phyloP scores from a whole-genome alignment of 2,329 filamentous ascomycete genomes.

The Alternaria triticina region DNA sequence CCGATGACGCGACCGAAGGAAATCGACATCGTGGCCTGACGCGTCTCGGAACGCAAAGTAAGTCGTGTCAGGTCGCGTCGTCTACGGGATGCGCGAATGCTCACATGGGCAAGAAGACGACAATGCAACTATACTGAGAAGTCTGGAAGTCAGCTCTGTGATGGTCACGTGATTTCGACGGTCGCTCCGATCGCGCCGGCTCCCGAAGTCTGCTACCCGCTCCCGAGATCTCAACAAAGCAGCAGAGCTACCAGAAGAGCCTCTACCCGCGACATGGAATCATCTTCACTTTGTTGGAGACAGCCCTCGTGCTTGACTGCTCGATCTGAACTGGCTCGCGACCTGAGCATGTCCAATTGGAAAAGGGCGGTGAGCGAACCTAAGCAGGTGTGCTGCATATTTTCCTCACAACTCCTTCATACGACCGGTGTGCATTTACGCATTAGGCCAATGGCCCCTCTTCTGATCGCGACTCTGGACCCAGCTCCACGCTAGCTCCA shows the following conservation, averaged over 20 bases:
- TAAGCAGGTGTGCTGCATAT: slow-evolving; percentile 4
- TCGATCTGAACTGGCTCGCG: background rate
- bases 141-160: background rate
- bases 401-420: slow-evolving; percentile 10
- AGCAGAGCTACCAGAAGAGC: background rate
- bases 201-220: background rate
- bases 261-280: background rate
- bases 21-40: background rate
- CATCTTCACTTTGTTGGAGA: background rate
- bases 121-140: no score
- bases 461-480: background rate
- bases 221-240: background rate
- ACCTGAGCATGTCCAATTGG: slow-evolving; percentile 7
- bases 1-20: background rate
- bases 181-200: background rate
- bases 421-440: background rate
- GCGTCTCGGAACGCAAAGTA: background rate
- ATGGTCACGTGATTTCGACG: background rate
- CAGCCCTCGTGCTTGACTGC: background rate
- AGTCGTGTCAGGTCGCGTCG: background rate
- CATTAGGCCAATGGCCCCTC: slow-evolving; percentile 9
- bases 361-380: slow-evolving; percentile 31
- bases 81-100: background rate
- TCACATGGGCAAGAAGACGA: background rate
- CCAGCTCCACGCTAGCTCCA: slow-evolving; percentile 17